These are phyloP conservation scores for Talaromyces wortmannii DNA, from an alignment of 495 filamentous ascomycete genomes.

Conservation along the genomic window DNA sequence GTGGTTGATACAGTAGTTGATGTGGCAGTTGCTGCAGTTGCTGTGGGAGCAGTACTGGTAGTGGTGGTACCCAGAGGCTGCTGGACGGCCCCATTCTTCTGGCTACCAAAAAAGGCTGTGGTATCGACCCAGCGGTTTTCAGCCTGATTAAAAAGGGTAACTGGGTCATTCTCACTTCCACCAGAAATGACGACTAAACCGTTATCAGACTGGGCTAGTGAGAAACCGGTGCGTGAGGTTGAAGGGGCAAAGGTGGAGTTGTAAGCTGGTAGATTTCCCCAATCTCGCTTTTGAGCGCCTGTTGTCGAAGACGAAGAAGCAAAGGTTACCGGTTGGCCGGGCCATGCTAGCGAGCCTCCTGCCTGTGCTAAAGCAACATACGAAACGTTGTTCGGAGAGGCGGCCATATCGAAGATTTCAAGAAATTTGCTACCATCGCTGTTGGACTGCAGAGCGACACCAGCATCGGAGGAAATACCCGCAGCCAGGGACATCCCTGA, in stretches of 20 bases:
- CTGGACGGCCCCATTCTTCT: slow-evolving; percentile 19
- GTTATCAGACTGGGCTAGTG: slow-evolving; percentile 51
- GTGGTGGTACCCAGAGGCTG: slow-evolving; percentile 23
- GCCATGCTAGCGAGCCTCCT: slow-evolving; percentile 26
- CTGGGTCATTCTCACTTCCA: slow-evolving; percentile 49
- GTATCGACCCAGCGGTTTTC: slow-evolving; percentile 79
- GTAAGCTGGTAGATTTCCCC: slow-evolving; percentile 64
- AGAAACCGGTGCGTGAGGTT: slow-evolving; percentile 52
- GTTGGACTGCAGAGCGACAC: slow-evolving; percentile 57
- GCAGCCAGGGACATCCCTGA: slow-evolving; percentile 54
- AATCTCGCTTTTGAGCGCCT: slow-evolving; percentile 7
- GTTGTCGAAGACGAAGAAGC: slow-evolving; percentile 11
- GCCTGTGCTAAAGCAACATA: slow-evolving; percentile 53
- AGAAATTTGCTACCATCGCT: slow-evolving; percentile 80
- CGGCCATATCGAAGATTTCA: slow-evolving; percentile 69
- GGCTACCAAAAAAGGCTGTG: slow-evolving; percentile 52
- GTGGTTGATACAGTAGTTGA: slow-evolving; percentile 34
- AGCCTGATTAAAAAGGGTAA: slow-evolving; percentile 77
- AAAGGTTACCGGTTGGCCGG: slow-evolving; percentile 25
- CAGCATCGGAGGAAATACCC: slow-evolving; percentile 50
- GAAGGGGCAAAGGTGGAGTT: slow-evolving; percentile 65
- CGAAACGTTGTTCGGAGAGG: slow-evolving; percentile 70
- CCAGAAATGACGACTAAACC: slow-evolving; percentile 70
- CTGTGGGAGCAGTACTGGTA: slow-evolving; percentile 24
- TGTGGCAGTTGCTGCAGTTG: slow-evolving; percentile 27